Base-by-base conservation (phyloP, 1,284 basidiomycete species). In the Irpex lacteus region DNA sequence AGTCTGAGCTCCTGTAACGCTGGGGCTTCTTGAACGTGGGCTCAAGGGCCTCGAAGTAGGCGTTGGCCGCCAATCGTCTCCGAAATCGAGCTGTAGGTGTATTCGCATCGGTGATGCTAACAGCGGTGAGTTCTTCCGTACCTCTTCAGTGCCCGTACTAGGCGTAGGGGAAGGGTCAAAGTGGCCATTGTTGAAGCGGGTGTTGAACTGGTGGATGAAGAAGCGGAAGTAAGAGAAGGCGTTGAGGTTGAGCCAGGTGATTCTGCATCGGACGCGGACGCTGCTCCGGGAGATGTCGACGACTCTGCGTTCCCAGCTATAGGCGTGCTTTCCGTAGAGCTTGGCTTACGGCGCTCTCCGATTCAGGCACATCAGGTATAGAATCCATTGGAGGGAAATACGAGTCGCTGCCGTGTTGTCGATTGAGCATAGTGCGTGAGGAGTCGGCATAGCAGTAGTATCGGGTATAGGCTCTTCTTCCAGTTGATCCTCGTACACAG, bases 401-500 rank as follows among this genome's bases (percentile, higher is more conserved):
- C 34, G 65, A 66, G 18, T 55, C 60, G 11, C 60, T 36, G 38
- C 18, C 60, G 54, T 60, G 32, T 18, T 5, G 2, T 7, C 53
- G 18, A 9, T 34, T 60, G 54, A 19, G 54, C n/a, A 21, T 34
- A 19, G 60, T 36, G 59, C 49, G 32, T 59, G 47, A 26, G 65
- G 62, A 5, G 58, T 62, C 9, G 62, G 62, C 13, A 60, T 54
- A 26, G 32, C 49, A 5, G 62, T 37, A 26, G 53, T 40, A 21
- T 73, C 70, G 40, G 60, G 55, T 9, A 68, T 70, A 37, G 61
- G 18, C 19, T 68, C 70, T 55, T 71, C 73, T 32, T 57, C 63
- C 21, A 70, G 66, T 54, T 77, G 76, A 47, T 76, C 80, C 47
- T 81, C 79, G 67, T 13, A 44, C 5, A 53, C 36, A n/a, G 44